Evolutionary conservation across 805 yeast genomes (phyloP).

Genomic region (Myxozyma monticola): DNA sequence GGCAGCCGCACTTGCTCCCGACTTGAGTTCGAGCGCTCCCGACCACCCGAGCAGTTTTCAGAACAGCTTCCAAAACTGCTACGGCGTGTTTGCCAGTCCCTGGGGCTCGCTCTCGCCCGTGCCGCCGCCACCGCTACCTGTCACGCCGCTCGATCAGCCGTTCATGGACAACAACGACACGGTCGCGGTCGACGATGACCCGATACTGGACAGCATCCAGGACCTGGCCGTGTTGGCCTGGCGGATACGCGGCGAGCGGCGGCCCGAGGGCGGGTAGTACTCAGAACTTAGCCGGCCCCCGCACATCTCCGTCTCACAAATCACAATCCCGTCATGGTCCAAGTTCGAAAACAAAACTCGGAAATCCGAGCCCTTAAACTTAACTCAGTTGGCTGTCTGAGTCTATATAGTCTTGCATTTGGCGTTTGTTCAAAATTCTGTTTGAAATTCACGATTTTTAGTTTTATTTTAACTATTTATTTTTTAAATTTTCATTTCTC

Average conservation of each 20-base stretch:
- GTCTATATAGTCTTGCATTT: too few relatives aligned
- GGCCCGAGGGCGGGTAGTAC: background rate
- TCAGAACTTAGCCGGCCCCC: too few relatives aligned
- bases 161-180: background rate
- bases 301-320: too few relatives aligned
- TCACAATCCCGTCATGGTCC: too few relatives aligned
- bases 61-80: background rate
- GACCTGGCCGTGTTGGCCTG: slow-evolving; percentile 3
- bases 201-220: background rate
- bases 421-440: too few relatives aligned
- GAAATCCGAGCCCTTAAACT: too few relatives aligned
- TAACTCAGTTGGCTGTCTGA: too few relatives aligned
- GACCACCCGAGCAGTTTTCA: background rate
- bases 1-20: slow-evolving; percentile 1
- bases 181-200: background rate
- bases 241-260: background rate
- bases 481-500: too few relatives aligned
- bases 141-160: background rate
- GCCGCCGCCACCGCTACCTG: slow-evolving; percentile 10
- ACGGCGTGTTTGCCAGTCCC: slow-evolving; percentile 10
- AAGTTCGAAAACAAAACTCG: too few relatives aligned
- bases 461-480: too few relatives aligned
- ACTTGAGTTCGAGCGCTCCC: background rate
- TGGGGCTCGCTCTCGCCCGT: slow-evolving; percentile 8
- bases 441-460: too few relatives aligned